A percentile compares a stretch with the other conserved stretches of the same genome.
Conservation (phyloP, 2,329 filamentous ascomycete genomes). For the Byssothecium circinans region DNA sequence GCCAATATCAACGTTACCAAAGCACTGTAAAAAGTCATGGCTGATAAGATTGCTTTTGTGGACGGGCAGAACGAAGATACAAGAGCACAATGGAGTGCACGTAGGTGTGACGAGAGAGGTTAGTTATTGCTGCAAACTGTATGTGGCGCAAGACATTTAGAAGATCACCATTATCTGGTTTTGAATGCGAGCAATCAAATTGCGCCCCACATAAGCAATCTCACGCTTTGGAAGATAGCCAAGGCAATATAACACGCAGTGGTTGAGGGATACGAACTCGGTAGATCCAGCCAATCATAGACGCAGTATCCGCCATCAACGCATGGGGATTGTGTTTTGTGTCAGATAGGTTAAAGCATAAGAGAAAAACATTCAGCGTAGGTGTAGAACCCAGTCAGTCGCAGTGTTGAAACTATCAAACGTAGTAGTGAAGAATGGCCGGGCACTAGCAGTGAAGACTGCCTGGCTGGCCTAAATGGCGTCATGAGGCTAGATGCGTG, state of each 20-base stretch:
- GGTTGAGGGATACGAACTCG: background rate
- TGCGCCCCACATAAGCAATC: background rate
- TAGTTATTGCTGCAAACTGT: background rate
- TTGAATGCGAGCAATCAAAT: background rate
- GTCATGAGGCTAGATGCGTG: too few species aligned
- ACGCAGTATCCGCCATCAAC: background rate
- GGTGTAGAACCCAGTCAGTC: too few species aligned
- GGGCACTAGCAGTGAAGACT: too few species aligned
- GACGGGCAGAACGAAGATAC: background rate
- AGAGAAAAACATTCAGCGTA: too few species aligned
- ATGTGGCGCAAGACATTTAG: background rate
- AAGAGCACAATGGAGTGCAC: too few species aligned
- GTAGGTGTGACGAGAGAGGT: background rate
- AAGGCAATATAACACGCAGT: background rate
- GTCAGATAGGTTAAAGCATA: too few species aligned
- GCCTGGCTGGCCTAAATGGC: too few species aligned
- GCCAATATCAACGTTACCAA: constrained; percentile 1
- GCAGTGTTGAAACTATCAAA: too few species aligned
- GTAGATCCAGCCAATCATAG: background rate
- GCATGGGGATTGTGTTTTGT: too few species aligned
- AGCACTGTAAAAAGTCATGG: constrained; percentile 3
- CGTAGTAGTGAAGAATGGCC: too few species aligned
- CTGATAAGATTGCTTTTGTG: background rate
- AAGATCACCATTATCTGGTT: background rate
- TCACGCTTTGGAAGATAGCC: background rate